Evolutionary conservation across 1,284 basidiomycete species (phyloP), one percentile per base, ranked within the genome.

Genomic region (Peniophora sp.): DNA sequence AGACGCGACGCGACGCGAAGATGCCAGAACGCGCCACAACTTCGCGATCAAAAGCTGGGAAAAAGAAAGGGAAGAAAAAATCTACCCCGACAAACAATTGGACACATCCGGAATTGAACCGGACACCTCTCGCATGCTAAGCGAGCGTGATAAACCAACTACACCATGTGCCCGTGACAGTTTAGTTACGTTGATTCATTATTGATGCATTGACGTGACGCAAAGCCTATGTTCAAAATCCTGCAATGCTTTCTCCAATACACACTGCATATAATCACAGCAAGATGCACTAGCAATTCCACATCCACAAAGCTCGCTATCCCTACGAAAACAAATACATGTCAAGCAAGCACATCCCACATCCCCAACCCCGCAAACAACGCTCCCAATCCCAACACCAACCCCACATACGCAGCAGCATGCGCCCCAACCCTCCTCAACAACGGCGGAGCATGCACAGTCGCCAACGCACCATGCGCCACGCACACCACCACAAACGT

Each of bases 341-440:
- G n/a, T 62, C 64, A 85, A 14, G 74, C 72, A 47, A 84, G 61
- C 12, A 70, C 85, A 23, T 74, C 77, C 85, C 85, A 88, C 2
- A 79, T 64, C 0, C 76, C 83, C 48, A 89, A 63, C 2, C 83
- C 85, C 1, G 76, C 72, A 62, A 88, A 88, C 55, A 88, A 76
- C 42, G 71, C 70, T 18, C 81, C 81, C 11, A 89, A 65, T 0
- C 79, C 79, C 6, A 83, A 71, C 20, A 89, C 62, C 46, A 79
- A 68, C 15, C 77, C 78, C 8, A 81, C 69, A 61, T 87, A 89
- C 17, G 84, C 84, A 24, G 80, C 81, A 0, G 77, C 79, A 48
- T 85, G 86, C 32, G 87, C 73, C 3, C 86, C 86, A 22, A 88
- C 71, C 32, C 75, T 71, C 0, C 85, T 80, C 10, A 89, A 69